phyloP scores from a whole-genome alignment of 192 early-diverging fungal genomes.

The Dissophora ornata region DNA sequence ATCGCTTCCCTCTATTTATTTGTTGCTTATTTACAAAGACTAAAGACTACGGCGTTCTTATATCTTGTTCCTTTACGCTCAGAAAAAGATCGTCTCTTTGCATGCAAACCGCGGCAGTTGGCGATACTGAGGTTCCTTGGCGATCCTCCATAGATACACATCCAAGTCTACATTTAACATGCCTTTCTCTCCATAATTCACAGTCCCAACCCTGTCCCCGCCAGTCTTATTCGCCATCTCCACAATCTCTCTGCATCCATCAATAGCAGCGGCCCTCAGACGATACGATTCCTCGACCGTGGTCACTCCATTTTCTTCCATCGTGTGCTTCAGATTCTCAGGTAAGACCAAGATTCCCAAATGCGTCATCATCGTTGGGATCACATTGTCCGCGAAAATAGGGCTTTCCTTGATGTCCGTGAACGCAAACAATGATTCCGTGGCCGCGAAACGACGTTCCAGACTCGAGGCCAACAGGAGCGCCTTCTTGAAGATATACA shows the following conservation, averaged over 20 bases:
- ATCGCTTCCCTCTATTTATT: too few relatives aligned
- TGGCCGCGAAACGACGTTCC: conserved; percentile 66
- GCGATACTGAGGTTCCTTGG: conserved; percentile 74
- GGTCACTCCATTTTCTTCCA: conserved; percentile 59
- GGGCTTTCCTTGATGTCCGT: conserved; percentile 73
- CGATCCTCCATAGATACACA: conserved; percentile 79
- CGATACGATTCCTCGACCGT: conserved; percentile 63
- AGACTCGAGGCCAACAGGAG: conserved; percentile 77
- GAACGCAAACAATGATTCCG: conserved; percentile 71
- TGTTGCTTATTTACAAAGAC: too few relatives aligned
- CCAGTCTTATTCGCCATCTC: conserved; percentile 30
- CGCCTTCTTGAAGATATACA: conserved; percentile 85
- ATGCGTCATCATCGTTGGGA: conserved; percentile 74
- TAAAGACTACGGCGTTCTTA: too few relatives aligned
- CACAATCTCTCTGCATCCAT: conserved; percentile 71
- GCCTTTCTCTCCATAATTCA: conserved; percentile 37
- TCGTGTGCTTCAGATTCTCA: conserved; percentile 58
- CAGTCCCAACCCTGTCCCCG: conserved; percentile 39
- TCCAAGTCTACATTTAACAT: conserved; percentile 66
- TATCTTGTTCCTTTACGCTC: too few relatives aligned
- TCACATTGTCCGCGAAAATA: conserved; percentile 80
- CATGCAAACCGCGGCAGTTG: conserved; percentile 65
- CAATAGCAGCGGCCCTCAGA: conserved; percentile 78
- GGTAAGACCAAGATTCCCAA: conserved; percentile 63
- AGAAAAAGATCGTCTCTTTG: conserved; percentile 79